phyloP scores from a whole-genome alignment of 2,329 filamentous ascomycete species.

The Albifimbria verrucaria region DNA sequence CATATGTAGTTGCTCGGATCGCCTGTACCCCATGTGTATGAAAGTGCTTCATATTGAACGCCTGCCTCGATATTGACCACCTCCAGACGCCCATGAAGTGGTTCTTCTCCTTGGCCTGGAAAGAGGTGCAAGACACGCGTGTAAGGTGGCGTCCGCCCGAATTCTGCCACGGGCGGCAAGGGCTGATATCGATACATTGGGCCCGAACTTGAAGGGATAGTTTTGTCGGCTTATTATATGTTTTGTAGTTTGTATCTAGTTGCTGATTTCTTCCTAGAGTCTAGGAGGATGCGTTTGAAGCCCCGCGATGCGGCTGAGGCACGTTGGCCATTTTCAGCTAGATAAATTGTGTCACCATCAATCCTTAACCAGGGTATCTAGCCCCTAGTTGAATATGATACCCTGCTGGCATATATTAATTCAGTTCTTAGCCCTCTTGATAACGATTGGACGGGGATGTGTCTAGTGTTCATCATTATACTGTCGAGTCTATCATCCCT shows the following conservation, averaged over 20 bases:
- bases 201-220: not conserved
- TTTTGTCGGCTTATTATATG: not conserved
- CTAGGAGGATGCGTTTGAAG: too few species aligned
- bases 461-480: too few species aligned
- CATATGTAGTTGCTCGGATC: not conserved
- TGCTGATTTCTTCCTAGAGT: too few species aligned
- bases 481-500: too few species aligned
- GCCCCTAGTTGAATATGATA: too few species aligned
- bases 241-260: not conserved
- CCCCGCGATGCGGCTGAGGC: too few species aligned
- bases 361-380: too few species aligned
- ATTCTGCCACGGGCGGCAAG: slow-evolving; percentile 6
- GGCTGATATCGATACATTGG: slow-evolving; percentile 5
- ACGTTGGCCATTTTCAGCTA: too few species aligned
- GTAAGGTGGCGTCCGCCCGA: slow-evolving; percentile 7
- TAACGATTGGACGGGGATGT: too few species aligned
- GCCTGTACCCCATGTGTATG: slow-evolving; percentile 12
- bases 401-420: too few species aligned
- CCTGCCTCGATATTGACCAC: slow-evolving; percentile 7
- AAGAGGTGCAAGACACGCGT: slow-evolving; percentile 9
- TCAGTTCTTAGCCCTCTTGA: too few species aligned
- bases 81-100: slow-evolving; percentile 7
- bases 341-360: too few species aligned
- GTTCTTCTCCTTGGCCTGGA: slow-evolving; percentile 10
- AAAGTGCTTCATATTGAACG: slow-evolving; percentile 12